Conservation (phyloP, 306 rosid species). For the Prunus mira region DNA sequence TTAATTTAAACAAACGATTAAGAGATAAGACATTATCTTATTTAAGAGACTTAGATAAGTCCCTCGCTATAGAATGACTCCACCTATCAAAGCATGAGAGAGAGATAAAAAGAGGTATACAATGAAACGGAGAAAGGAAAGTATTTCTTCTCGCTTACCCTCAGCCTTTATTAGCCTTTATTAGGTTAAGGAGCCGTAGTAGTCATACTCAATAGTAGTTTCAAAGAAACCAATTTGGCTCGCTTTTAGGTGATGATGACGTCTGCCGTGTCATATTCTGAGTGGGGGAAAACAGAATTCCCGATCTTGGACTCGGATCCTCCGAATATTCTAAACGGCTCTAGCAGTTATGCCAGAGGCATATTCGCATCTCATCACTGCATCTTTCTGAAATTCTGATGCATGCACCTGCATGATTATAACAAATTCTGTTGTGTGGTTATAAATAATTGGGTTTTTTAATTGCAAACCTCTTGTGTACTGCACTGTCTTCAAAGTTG, state of each 20-base stretch:
- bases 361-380: conserved; percentile 3
- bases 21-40: too few species aligned
- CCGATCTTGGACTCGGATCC: background rate
- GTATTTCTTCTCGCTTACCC: too few species aligned
- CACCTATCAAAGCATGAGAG: too few species aligned
- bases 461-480: background rate
- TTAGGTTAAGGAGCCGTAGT: background rate
- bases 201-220: too few species aligned
- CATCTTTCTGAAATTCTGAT: background rate
- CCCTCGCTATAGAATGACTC: too few species aligned
- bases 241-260: background rate
- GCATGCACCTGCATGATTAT: too few species aligned
- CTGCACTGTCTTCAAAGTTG: background rate
- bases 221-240: background rate
- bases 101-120: too few species aligned
- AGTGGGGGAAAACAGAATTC: background rate
- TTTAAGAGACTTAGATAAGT: too few species aligned
- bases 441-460: background rate
- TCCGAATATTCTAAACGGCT: background rate
- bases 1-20: accelerated
- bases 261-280: background rate
- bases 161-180: too few species aligned
- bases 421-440: background rate
- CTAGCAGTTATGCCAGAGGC: background rate
- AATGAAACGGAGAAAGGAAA: too few species aligned